Conservation (phyloP, 2,329 filamentous ascomycete genomes). For the Paraphaeosphaeria minitans region DNA sequence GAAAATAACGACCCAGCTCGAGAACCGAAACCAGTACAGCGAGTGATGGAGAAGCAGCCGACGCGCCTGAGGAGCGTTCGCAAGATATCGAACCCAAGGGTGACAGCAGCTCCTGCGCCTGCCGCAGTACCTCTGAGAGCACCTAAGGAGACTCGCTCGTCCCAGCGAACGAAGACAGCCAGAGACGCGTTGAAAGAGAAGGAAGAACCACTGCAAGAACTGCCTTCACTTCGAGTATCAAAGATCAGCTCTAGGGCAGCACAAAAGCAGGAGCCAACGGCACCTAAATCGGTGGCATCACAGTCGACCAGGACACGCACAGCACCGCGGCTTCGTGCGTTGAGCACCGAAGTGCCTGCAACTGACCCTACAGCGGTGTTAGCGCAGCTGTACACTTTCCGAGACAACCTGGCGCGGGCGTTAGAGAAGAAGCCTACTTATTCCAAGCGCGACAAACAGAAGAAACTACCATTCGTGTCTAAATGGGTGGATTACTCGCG, state of each 20-base stretch:
- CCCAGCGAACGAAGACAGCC: conserved; percentile 32
- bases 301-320: conserved; percentile 26
- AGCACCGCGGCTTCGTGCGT: conserved; percentile 28
- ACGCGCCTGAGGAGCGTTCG: conserved; percentile 43
- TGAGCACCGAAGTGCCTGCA: conserved; percentile 39
- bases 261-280: conserved; percentile 26
- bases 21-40: conserved; percentile 33
- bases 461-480: conserved; percentile 61
- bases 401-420: conserved; percentile 53
- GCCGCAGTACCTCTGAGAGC: conserved; percentile 36
- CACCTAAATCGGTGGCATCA: conserved; percentile 20
- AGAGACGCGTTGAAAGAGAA: conserved; percentile 32
- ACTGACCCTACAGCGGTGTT: conserved; percentile 55
- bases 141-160: conserved; percentile 33
- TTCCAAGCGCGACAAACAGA: conserved; percentile 55
- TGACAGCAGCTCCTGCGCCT: conserved; percentile 38
- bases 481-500: conserved; percentile 92
- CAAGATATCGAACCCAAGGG: conserved; percentile 43
- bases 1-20: conserved; percentile 44
- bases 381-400: conserved; percentile 50
- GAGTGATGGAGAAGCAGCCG: conserved; percentile 42
- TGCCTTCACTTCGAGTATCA: conserved; percentile 29
- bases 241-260: conserved; percentile 26
- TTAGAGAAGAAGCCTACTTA: conserved; percentile 46
- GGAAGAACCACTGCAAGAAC: conserved; percentile 30